Evolutionary conservation across 306 rosid genomes (phyloP).

Genomic region (Lablab purpureus): DNA sequence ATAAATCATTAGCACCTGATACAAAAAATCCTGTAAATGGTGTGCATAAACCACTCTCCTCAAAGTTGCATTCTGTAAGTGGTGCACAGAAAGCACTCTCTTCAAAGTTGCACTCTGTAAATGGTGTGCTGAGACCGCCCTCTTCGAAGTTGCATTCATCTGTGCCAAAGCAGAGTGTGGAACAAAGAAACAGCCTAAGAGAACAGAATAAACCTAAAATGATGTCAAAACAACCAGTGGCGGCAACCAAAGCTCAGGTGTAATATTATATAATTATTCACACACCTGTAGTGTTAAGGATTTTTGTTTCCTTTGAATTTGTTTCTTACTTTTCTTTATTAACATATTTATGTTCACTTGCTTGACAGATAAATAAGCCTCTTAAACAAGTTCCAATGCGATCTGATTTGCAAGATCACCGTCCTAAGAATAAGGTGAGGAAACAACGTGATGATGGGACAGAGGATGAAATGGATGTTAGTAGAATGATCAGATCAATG

Average conservation of each 20-base stretch:
- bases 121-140: slow-evolving; percentile 56
- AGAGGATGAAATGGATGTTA: slow-evolving; percentile 54
- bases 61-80: slow-evolving; percentile 42
- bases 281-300: not conserved
- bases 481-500: slow-evolving; percentile 66
- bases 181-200: slow-evolving; percentile 59
- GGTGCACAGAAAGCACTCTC: slow-evolving; percentile 54
- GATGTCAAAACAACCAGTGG: slow-evolving; percentile 61
- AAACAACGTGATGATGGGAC: slow-evolving; percentile 55
- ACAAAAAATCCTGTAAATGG: slow-evolving; percentile 52
- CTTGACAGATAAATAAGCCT: slow-evolving; percentile 65
- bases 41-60: slow-evolving; percentile 14
- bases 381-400: slow-evolving; percentile 55
- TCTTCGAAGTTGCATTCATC: slow-evolving; percentile 51
- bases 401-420: slow-evolving; percentile 52
- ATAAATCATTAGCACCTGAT: slow-evolving; percentile 56
- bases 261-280: not conserved
- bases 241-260: slow-evolving; percentile 72
- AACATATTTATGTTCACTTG: slow-evolving; percentile 32
- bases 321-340: not conserved
- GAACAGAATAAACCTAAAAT: slow-evolving; percentile 62
- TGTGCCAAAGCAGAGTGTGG: slow-evolving; percentile 54
- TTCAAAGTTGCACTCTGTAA: slow-evolving; percentile 39
- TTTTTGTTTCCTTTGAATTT: not conserved
- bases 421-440: slow-evolving; percentile 67